Evolutionary conservation across 495 filamentous ascomycete species (phyloP), one percentile per base, ranked within the genome.

Genomic region (Darksidea phi): DNA sequence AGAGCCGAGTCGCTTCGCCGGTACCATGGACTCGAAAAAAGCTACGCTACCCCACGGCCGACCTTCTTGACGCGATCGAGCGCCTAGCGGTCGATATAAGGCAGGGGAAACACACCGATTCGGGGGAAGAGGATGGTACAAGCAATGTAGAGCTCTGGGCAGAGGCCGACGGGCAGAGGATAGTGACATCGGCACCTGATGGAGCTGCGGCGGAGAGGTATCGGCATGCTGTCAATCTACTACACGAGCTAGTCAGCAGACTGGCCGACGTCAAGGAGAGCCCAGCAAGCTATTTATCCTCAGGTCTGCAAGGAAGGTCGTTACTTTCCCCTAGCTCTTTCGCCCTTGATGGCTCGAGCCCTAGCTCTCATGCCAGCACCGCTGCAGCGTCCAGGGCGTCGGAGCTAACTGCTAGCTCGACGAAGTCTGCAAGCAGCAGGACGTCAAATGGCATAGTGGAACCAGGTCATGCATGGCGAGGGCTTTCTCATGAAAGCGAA

Each of bases 171-270:
- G 12, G 52, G 34, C 52, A 55, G 17, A 20, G 11, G 5, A 11
- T 11, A 7, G 11, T 10, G 10, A 10, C 28, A 32, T 32, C 10
- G 28, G 4, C 28, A 10, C 28, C 10, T 32, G 28, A 32, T 32
- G 10, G 28, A 10, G 28, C 28, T 32, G 3, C 28, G 2, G 37
- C 34, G 8, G 11, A 8, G 34, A 15, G 7, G 8, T 55, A 55
- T 17, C 52, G 43, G 24, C 15, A 42, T 2, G 52, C 52, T 23
- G 24, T 42, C 15, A 55, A 55, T 28, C 11, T 55, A 11, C 52
- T 55, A 5, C 52, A 55, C 17, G 52, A 55, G 37, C n/a, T 55
- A 8, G 52, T 55, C 15, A 55, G 52, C 38, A 42, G 52, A 24
- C 37, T 55, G 6, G 52, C 38, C 2, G 52, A 43, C 24, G 52